These are phyloP conservation scores for Spiromastix sp. DNA, from an alignment of 2,329 filamentous ascomycete species.

Conservation along the genomic window DNA sequence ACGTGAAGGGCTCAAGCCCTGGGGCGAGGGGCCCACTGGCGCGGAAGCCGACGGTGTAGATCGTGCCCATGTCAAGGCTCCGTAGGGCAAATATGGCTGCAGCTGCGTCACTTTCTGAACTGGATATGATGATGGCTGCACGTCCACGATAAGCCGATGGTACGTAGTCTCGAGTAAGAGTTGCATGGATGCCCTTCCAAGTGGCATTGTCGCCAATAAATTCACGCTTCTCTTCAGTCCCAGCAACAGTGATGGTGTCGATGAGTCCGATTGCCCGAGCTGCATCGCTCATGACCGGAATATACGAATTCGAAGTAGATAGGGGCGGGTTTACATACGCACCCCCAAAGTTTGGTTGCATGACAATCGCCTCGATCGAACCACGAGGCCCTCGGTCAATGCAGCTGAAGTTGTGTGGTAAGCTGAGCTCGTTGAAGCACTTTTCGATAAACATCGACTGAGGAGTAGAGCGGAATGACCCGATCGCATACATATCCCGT, in stretches of 20 bases:
- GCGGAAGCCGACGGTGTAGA: conserved; percentile 77
- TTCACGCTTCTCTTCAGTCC: conserved; percentile 39
- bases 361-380: conserved; percentile 60
- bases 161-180: conserved; percentile 69
- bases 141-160: conserved; percentile 70
- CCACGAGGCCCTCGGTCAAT: conserved; percentile 60
- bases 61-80: conserved; percentile 63
- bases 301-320: conserved; percentile 46
- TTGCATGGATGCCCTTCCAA: conserved; percentile 77
- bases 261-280: conserved; percentile 69
- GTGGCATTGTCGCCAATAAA: conserved; percentile 72
- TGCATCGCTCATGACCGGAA: conserved; percentile 61
- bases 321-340: conserved; percentile 70
- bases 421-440: conserved; percentile 69
- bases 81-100: conserved; percentile 69
- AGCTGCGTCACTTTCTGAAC: conserved; percentile 63
- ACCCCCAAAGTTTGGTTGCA: conserved; percentile 67
- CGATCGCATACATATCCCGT: conserved; percentile 71
- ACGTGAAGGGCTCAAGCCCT: conserved; percentile 54
- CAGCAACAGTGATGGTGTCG: conserved; percentile 64
- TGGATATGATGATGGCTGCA: conserved; percentile 65
- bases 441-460: conserved; percentile 81
- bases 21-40: conserved; percentile 48
- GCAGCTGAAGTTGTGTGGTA: conserved; percentile 71
- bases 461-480: conserved; percentile 59